Base-by-base conservation (phyloP, 768 basidiomycete genomes). In the Pisolithus tinctorius region DNA sequence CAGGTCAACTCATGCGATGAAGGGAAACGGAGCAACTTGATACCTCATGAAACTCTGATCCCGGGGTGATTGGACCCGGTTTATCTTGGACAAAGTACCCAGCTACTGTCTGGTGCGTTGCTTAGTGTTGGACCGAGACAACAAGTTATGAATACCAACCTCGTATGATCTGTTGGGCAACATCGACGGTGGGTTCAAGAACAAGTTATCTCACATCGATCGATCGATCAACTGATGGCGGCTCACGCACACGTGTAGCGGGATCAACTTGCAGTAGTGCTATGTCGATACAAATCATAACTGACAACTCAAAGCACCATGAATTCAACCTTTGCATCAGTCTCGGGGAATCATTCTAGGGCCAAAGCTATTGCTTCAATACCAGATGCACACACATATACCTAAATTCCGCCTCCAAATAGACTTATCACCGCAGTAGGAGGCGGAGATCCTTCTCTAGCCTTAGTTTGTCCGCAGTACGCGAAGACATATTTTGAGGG, bases 401-500 rank as follows among this genome's bases (percentile, higher is more conserved):
- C 34, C 31, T 47, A 71, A 51, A 69, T 61, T 9, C 71, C 74
- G 14, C 74, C 63, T 30, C 87, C 87, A 58, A 90, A 91, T 56
- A 89, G 68, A 60, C 87, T 87, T 51, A 91, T 74, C 30, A 85
- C 76, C 9, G 85, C 83, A 1, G 76, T 74, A 20, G 86, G 80
- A 14, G 80, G 77, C 27, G 84, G 82, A 4, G 75, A 78, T 23
- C 78, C 83, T 68, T 88, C 84, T 45, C 77, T 77, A 43, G 71
- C 61, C 56, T 82, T 83, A 3, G 82, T 86, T 59, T 88, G 86
- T 3, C 87, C 88, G 60, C 86, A 89, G 57, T 88, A 90, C 3
- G 88, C 88, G 48, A 88, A 78, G n/a, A 83, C 78, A 58, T 87
- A 82, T 67, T 82, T 86, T 6, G 84, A 86, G 4, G 88, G 88